phyloP scores from a whole-genome alignment of 2,329 filamentous ascomycete genomes.

The Trichoderma cornu-damae region DNA sequence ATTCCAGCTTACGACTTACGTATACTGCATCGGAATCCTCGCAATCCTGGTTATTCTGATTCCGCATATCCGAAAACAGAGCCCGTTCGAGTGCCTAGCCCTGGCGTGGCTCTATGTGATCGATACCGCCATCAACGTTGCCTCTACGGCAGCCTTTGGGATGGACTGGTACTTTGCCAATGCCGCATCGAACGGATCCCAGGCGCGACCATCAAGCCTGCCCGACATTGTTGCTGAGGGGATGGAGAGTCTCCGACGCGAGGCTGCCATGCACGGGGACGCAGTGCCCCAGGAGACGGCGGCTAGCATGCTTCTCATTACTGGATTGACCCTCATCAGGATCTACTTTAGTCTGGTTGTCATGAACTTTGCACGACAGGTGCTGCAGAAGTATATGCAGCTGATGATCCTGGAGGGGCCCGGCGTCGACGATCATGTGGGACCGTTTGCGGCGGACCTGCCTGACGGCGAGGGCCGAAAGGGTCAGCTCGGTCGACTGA shows the following conservation, averaged over 20 bases:
- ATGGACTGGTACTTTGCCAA: conserved; percentile 77
- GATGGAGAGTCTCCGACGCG: conserved; percentile 32
- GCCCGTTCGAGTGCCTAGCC: conserved; percentile 70
- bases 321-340: conserved; percentile 66
- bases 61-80: conserved; percentile 73
- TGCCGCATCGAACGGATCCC: conserved; percentile 42
- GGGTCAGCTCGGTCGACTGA: conserved; percentile 70
- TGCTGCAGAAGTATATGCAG: conserved; percentile 61
- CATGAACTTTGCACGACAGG: conserved; percentile 74
- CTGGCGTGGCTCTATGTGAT: conserved; percentile 82
- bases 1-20: conserved; percentile 84
- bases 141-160: conserved; percentile 77
- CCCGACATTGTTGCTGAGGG: conserved; percentile 30
- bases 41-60: conserved; percentile 63
- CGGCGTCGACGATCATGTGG: conserved; percentile 48
- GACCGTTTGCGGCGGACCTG: conserved; percentile 62
- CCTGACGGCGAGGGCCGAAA: conserved; percentile 75
- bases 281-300: conserved; percentile 53
- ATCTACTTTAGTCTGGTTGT: conserved; percentile 81
- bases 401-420: conserved; percentile 45
- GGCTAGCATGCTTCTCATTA: conserved; percentile 74
- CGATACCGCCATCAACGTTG: conserved; percentile 75
- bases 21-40: conserved; percentile 75
- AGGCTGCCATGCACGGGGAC: conserved; percentile 33
- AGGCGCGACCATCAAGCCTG: conserved; percentile 24